Evolutionary conservation across 2,329 filamentous ascomycete genomes (phyloP).

Genomic region (Aspergillus brasiliensis): DNA sequence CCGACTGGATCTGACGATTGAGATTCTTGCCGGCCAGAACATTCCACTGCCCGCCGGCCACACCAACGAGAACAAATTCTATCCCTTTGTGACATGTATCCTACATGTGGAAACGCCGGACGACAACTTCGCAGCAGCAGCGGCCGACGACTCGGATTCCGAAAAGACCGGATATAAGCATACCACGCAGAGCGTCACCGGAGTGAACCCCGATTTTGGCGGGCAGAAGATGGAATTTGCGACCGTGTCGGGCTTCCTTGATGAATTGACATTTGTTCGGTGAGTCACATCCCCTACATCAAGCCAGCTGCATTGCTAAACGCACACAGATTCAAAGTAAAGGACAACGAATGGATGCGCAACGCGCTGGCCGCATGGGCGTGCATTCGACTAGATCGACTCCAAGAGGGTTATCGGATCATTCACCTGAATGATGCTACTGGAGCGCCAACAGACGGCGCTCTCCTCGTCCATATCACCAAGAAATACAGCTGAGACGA

Average conservation of each 20-base stretch:
- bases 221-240: constrained; percentile 62
- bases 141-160: constrained; percentile 49
- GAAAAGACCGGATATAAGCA: constrained; percentile 57
- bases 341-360: constrained; percentile 78
- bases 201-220: constrained; percentile 67
- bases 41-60: constrained; percentile 66
- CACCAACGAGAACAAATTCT: constrained; percentile 60
- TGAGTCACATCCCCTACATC: constrained; percentile 48
- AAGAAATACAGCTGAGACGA: constrained; percentile 48
- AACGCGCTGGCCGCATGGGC: constrained; percentile 86
- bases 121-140: constrained; percentile 50
- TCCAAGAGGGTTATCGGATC: constrained; percentile 75
- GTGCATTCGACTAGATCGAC: constrained; percentile 79
- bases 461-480: constrained; percentile 72
- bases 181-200: constrained; percentile 57
- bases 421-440: constrained; percentile 72
- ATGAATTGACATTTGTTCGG: constrained; percentile 73
- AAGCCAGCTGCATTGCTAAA: constrained; percentile 3
- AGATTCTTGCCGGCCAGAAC: constrained; percentile 74
- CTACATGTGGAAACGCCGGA: constrained; percentile 73
- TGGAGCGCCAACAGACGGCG: constrained; percentile 66
- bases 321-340: constrained; percentile 70
- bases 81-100: constrained; percentile 76
- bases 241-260: constrained; percentile 59
- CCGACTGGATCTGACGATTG: constrained; percentile 69